phyloP scores from a whole-genome alignment of 2,329 filamentous ascomycete species.

The Sporothrix brasiliensis region DNA sequence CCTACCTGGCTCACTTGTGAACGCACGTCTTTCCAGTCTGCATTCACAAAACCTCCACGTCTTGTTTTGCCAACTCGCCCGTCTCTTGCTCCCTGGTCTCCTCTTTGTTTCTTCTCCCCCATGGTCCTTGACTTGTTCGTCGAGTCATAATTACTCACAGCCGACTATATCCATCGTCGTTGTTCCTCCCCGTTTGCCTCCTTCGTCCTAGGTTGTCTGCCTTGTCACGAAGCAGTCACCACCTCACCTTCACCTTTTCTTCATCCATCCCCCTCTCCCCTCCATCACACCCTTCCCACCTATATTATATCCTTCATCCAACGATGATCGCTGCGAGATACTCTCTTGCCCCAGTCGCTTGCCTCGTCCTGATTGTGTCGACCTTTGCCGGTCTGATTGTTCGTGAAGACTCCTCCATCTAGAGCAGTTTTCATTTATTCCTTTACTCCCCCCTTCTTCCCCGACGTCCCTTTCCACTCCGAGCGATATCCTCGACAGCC shows the following conservation, averaged over 20 bases:
- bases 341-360: constrained; percentile 62
- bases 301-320: constrained; percentile 41
- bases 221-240: constrained; percentile 25
- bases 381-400: constrained; percentile 57
- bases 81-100: constrained; percentile 34
- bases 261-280: constrained; percentile 5
- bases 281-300: constrained; percentile 30
- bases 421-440: constrained; percentile 46
- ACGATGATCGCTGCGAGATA: constrained; percentile 63
- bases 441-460: constrained; percentile 24
- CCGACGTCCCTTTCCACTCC: constrained; percentile 34
- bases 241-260: not conserved
- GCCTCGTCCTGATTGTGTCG: constrained; percentile 57
- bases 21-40: constrained; percentile 33
- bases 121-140: constrained; percentile 25
- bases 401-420: constrained; percentile 54
- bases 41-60: constrained; percentile 32
- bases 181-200: constrained; percentile 1
- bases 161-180: constrained; percentile 13
- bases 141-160: constrained; percentile 31
- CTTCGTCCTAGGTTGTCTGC: constrained; percentile 4
- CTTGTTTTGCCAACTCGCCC: constrained; percentile 17
- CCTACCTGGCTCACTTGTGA: constrained; percentile 32
- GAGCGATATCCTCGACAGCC: constrained; percentile 38
- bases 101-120: constrained; percentile 11